Percentiles rank a stretch among this genome's conserved stretches.
phyloP scores from a whole-genome alignment of 345 rosid species.

The Hypericum androsaemum region DNA sequence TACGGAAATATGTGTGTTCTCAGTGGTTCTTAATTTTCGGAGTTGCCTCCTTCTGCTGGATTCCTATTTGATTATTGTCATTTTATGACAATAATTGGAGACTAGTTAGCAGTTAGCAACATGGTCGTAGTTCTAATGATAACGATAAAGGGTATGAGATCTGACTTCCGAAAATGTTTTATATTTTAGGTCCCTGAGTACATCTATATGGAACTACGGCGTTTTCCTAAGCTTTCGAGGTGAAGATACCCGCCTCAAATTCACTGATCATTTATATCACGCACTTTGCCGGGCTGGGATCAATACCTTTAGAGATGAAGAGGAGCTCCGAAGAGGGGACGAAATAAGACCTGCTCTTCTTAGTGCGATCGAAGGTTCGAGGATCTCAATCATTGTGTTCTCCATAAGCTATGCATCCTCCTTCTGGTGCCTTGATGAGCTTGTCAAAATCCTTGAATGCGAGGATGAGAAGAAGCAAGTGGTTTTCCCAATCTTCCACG shows the following conservation, averaged over 20 bases:
- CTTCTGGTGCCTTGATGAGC: neutral
- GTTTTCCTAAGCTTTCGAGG: conserved; percentile 1
- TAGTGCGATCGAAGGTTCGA: neutral
- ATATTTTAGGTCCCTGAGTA: no score
- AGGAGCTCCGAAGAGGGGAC: neutral
- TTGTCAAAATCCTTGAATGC: neutral
- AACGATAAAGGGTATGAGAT: no score
- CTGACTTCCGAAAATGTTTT: no score
- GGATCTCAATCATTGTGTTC: conserved; percentile 1
- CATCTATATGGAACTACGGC: neutral
- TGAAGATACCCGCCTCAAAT: neutral
- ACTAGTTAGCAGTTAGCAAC: no score
- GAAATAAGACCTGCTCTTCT: neutral
- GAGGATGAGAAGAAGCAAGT: neutral
- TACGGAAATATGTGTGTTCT: no score
- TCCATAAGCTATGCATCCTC: neutral
- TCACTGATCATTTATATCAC: neutral
- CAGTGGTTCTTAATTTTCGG: no score
- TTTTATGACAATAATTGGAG: no score
- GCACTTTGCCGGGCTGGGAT: neutral
- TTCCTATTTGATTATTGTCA: no score
- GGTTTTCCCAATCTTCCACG: neutral
- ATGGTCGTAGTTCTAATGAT: no score
- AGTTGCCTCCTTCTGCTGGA: no score
- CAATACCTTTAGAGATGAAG: neutral